phyloP scores from a whole-genome alignment of 192 early-diverging fungal species.

The Entophlyctis luteolus region DNA sequence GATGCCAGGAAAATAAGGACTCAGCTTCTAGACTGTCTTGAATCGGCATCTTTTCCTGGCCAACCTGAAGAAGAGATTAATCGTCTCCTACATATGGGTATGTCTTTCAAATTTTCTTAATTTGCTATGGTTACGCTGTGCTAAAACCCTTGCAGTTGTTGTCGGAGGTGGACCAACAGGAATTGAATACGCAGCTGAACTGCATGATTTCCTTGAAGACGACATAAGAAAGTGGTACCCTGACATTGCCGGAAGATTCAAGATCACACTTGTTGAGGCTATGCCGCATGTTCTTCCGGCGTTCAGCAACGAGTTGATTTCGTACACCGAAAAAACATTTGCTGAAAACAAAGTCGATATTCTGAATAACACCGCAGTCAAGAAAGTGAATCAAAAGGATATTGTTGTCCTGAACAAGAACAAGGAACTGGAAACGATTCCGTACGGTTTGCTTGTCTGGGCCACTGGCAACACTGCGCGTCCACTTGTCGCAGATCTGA shows the following conservation, averaged over 20 bases:
- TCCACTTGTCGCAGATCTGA: constrained; percentile 63
- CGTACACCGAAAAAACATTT: constrained; percentile 76
- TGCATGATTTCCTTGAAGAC: constrained; percentile 76
- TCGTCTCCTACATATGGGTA: constrained; percentile 73
- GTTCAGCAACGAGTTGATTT: constrained; percentile 74
- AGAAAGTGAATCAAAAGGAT: constrained; percentile 70
- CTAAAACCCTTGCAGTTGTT: not conserved
- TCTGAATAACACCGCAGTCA: constrained; percentile 73
- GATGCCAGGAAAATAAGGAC: constrained; percentile 78
- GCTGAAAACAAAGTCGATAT: constrained; percentile 71
- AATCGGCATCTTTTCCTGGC: constrained; percentile 64
- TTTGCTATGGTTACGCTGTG: not conserved
- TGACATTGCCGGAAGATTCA: constrained; percentile 69
- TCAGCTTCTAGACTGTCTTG: constrained; percentile 69
- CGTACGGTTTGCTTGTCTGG: constrained; percentile 79
- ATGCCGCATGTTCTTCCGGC: constrained; percentile 68
- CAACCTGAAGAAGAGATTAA: constrained; percentile 70
- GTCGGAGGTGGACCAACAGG: constrained; percentile 48
- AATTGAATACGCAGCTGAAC: constrained; percentile 75
- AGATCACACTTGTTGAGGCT: constrained; percentile 71
- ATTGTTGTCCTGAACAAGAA: constrained; percentile 65
- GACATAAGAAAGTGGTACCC: constrained; percentile 70
- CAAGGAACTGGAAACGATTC: constrained; percentile 59
- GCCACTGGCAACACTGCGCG: constrained; percentile 78
- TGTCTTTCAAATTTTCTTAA: not conserved